Evolutionary conservation across 2,329 filamentous ascomycete species (phyloP).

Genomic region (Bipolaris zeicola): DNA sequence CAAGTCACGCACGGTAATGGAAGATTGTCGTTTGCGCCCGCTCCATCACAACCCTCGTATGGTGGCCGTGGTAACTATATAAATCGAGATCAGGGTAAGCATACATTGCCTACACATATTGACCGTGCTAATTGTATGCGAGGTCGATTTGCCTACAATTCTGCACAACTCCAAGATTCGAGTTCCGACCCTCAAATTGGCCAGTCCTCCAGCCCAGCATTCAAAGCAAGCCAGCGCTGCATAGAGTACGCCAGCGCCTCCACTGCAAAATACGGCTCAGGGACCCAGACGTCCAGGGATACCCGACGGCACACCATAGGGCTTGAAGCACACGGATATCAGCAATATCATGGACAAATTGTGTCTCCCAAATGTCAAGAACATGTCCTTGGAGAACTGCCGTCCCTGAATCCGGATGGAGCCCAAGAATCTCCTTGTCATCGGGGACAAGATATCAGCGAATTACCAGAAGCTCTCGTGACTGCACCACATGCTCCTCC

Average conservation of each 20-base stretch:
- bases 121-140: neutral
- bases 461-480: neutral
- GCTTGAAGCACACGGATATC: neutral
- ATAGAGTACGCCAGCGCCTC: constrained; percentile 5
- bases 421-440: neutral
- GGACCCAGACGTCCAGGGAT: neutral
- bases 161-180: constrained; percentile 19
- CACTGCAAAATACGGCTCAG: neutral
- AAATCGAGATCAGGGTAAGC: neutral
- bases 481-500: constrained; percentile 28
- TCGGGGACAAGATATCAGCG: neutral
- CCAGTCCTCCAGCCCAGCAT: constrained; percentile 50
- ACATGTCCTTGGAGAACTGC: neutral
- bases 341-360: constrained; percentile 1
- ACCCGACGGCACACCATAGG: neutral
- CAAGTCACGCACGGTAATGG: constrained; percentile 44
- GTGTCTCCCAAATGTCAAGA: neutral
- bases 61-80: neutral
- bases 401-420: neutral
- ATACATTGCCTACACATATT: neutral
- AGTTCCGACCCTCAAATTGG: constrained; percentile 40
- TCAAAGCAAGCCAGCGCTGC: constrained; percentile 45
- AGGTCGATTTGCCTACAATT: constrained; percentile 35
- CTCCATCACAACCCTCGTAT: constrained; percentile 11
- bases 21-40: constrained; percentile 47